phyloP scores from a whole-genome alignment of 1,284 basidiomycete species.

The Rhodotorula mucilaginosa region DNA sequence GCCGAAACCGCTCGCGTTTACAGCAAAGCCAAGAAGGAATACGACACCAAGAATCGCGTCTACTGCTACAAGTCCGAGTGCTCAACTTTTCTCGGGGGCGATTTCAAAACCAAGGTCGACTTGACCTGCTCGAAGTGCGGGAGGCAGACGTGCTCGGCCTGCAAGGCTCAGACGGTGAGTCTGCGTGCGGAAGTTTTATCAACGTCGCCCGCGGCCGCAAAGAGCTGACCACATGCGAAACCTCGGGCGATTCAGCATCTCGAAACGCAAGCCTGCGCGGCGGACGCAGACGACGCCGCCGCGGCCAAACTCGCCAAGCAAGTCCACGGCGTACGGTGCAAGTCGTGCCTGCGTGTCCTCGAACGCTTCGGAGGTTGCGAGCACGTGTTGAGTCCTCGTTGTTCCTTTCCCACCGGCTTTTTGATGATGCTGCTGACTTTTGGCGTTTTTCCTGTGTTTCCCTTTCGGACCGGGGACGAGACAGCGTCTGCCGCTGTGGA shows the following conservation, averaged over 20 bases:
- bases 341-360: neutral
- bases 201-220: too few species aligned
- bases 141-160: conserved; percentile 52
- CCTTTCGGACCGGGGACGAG: neutral
- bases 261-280: neutral
- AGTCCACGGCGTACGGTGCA: neutral
- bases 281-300: neutral
- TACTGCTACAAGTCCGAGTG: conserved; percentile 56
- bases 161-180: conserved; percentile 48
- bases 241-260: neutral
- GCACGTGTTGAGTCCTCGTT: conserved; percentile 2
- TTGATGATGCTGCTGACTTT: neutral
- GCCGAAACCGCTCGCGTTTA: neutral
- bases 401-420: too few species aligned
- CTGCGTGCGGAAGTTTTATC: too few species aligned
- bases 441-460: neutral
- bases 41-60: conserved; percentile 51
- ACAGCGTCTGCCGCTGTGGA: neutral
- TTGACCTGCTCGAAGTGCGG: conserved; percentile 45
- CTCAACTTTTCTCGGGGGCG: conserved; percentile 56
- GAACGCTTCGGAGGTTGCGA: neutral
- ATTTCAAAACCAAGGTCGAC: neutral
- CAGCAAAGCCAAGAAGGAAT: conserved; percentile 49
- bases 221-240: too few species aligned
- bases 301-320: neutral